Conservation (phyloP, 139 green algal species). For the Chlamydomonas sp. region DNA sequence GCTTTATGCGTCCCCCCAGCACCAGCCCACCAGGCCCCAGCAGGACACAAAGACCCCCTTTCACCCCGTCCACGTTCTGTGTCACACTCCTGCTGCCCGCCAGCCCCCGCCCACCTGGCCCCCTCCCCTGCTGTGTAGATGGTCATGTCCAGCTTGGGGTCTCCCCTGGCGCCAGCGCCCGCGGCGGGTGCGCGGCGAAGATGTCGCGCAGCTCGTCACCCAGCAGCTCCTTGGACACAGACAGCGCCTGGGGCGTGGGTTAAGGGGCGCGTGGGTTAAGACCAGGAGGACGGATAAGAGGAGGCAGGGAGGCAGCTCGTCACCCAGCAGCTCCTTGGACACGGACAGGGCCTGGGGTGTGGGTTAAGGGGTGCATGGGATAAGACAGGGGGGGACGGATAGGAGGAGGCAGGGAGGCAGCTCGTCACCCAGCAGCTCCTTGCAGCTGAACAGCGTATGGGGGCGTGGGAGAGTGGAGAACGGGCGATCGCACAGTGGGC, state of each 20-base stretch:
- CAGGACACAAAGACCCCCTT: not conserved
- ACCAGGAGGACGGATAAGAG: not conserved
- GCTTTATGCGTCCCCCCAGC: too few relatives aligned
- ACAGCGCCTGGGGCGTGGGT: slow-evolving; percentile 14
- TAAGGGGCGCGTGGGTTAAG: not conserved
- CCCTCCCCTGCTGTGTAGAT: slow-evolving; percentile 41
- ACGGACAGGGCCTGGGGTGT: slow-evolving; percentile 29
- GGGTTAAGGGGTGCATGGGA: not conserved
- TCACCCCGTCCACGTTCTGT: not conserved
- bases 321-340: slow-evolving; percentile 14
- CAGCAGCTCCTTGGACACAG: slow-evolving; percentile 48
- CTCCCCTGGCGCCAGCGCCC: not conserved
- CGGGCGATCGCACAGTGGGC: too few relatives aligned
- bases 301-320: not conserved
- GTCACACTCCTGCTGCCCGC: not conserved
- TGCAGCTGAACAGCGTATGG: slow-evolving; percentile 30
- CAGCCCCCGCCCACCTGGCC: not conserved
- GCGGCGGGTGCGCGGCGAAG: slow-evolving; percentile 52
- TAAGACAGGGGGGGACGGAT: not conserved
- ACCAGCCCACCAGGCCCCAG: too few relatives aligned
- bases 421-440: slow-evolving; percentile 2
- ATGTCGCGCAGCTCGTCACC: slow-evolving; percentile 60
- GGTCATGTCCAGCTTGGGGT: slow-evolving; percentile 30
- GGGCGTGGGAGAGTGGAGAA: too few relatives aligned
- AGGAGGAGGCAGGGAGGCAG: not conserved